Evolutionary conservation across 805 yeast genomes (phyloP).

Genomic region (Hanseniaspora hatyaiensis): DNA sequence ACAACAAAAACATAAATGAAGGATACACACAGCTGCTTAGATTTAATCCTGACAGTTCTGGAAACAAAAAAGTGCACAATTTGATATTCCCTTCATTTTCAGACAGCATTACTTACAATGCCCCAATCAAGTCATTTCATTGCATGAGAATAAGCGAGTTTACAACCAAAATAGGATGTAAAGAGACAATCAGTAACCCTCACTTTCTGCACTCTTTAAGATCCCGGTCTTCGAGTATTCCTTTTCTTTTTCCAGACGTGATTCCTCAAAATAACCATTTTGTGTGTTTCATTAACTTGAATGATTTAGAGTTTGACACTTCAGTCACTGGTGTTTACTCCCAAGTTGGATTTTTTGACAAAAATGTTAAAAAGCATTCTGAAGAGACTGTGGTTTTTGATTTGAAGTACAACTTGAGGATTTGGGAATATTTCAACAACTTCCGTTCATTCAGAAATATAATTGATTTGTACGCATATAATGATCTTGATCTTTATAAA

Average conservation of each 20-base stretch:
- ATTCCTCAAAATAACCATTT: slow-evolving; percentile 13
- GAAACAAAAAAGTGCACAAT: background rate
- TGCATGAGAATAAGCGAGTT: slow-evolving; percentile 6
- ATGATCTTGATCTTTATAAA: background rate
- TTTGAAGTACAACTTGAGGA: slow-evolving; percentile 1
- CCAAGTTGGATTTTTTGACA: slow-evolving; percentile 9
- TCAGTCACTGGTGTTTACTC: slow-evolving; percentile 2
- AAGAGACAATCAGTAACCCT: slow-evolving; percentile 6
- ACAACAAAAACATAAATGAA: background rate
- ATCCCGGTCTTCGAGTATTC: slow-evolving; percentile 9
- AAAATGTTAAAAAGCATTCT: background rate
- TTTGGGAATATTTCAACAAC: slow-evolving; percentile 11
- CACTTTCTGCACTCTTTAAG: slow-evolving; percentile 6
- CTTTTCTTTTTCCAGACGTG: slow-evolving; percentile 12
- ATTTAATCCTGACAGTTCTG: background rate
- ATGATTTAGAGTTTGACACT: slow-evolving; percentile 4
- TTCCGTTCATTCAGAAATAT: background rate
- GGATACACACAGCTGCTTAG: slow-evolving; percentile 8
- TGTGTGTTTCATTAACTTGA: slow-evolving; percentile 9
- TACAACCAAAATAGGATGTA: slow-evolving; percentile 3
- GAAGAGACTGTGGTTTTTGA: background rate
- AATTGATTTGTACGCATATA: background rate
- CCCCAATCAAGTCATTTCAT: slow-evolving; percentile 8
- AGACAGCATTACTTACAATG: background rate
- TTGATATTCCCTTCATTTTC: slow-evolving; percentile 10